Conservation (phyloP, 192 early-diverging fungal species). For the Coemansia sp. region DNA sequence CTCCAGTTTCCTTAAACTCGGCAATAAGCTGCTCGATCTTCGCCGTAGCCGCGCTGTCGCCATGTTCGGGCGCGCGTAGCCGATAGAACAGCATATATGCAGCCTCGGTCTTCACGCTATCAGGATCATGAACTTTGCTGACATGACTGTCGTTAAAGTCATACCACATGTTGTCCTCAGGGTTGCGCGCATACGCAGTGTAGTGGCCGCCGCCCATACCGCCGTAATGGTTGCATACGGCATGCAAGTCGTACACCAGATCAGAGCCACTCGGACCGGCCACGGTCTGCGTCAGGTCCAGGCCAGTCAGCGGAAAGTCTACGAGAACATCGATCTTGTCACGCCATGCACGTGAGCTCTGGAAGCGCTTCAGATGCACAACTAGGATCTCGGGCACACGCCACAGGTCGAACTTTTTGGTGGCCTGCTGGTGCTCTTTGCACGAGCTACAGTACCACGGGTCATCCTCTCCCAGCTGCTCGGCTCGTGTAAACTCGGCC, state of each 20-base stretch:
- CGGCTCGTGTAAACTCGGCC: conserved; percentile 71
- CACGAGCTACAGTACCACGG: conserved; percentile 79
- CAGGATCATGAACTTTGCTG: conserved; percentile 23
- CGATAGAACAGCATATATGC: conserved; percentile 58
- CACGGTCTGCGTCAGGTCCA: conserved; percentile 62
- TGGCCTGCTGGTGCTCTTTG: conserved; percentile 71
- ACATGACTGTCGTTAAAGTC: conserved; percentile 80
- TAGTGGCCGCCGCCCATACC: conserved; percentile 84
- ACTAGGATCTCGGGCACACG: conserved; percentile 75
- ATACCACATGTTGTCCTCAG: conserved; percentile 69
- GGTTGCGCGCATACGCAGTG: conserved; percentile 75
- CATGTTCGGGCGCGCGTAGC: conserved; percentile 6
- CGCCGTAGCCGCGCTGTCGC: neutral
- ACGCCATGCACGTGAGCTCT: conserved; percentile 62
- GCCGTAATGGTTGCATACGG: conserved; percentile 82
- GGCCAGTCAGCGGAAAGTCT: conserved; percentile 65
- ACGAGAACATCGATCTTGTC: conserved; percentile 75
- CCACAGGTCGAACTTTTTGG: conserved; percentile 82
- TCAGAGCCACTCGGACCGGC: conserved; percentile 31
- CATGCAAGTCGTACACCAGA: conserved; percentile 69
- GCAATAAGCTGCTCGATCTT: conserved; percentile 35
- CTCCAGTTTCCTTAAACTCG: conserved; percentile 14
- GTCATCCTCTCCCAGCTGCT: conserved; percentile 72
- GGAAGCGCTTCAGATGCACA: conserved; percentile 82
- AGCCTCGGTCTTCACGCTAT: conserved; percentile 31